Conservation (phyloP, 2,329 filamentous ascomycete species). For the Fusarium lateritium region DNA sequence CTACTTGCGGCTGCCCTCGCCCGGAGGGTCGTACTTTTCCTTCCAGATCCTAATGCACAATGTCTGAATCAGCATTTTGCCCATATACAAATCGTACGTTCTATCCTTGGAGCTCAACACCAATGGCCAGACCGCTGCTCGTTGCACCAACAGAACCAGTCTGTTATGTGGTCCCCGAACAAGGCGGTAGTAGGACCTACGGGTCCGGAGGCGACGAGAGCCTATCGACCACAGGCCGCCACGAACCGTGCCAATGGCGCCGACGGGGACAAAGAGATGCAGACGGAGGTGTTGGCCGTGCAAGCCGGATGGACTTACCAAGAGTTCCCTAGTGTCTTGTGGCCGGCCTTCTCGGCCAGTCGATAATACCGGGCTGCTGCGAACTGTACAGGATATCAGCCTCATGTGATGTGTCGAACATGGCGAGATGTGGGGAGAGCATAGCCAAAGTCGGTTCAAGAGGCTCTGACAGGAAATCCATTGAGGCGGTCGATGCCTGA, state of each 20-base stretch:
- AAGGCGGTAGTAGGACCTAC: slow-evolving; percentile 2
- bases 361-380: slow-evolving; percentile 91
- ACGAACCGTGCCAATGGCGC: background rate
- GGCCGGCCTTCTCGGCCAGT: slow-evolving; percentile 88
- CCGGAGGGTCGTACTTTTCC: slow-evolving; percentile 83
- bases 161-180: slow-evolving; percentile 23
- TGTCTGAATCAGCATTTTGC: slow-evolving; percentile 37
- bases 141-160: slow-evolving; percentile 16
- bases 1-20: slow-evolving; percentile 60
- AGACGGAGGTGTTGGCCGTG: slow-evolving; percentile 35
- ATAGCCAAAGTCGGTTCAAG: slow-evolving; percentile 2
- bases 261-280: slow-evolving; percentile 21
- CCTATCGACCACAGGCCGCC: slow-evolving; percentile 39
- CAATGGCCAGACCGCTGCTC: slow-evolving; percentile 19
- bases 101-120: slow-evolving; percentile 14
- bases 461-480: slow-evolving; percentile 4
- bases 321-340: slow-evolving; percentile 92
- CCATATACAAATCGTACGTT: slow-evolving; percentile 19
- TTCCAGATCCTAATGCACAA: slow-evolving; percentile 88
- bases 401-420: slow-evolving; percentile 58
- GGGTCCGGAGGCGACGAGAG: slow-evolving; percentile 20
- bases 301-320: slow-evolving; percentile 76
- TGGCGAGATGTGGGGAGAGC: slow-evolving; percentile 22
- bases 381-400: slow-evolving; percentile 72
- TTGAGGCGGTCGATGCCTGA: slow-evolving; percentile 29